Conservation (phyloP, 257 asterid genomes). For the Solanum pimpinellifolium region DNA sequence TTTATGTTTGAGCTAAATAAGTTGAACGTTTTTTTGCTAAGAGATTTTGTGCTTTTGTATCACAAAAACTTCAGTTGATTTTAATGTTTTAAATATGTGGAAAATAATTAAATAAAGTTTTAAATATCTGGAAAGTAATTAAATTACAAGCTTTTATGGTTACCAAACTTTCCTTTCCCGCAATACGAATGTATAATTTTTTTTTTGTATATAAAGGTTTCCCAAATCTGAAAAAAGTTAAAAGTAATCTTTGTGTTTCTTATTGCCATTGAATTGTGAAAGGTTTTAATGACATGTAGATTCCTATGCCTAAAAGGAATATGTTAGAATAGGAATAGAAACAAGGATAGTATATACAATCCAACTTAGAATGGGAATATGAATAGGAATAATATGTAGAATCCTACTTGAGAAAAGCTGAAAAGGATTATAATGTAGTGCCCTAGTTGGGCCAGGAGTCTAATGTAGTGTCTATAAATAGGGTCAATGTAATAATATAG, state of each 20-base stretch:
- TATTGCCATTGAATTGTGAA: neutral
- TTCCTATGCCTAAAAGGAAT: neutral
- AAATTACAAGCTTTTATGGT: neutral
- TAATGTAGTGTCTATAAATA: neutral
- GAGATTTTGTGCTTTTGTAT: neutral
- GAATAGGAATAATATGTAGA: neutral
- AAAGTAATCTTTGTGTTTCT: neutral
- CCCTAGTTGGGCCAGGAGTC: neutral
- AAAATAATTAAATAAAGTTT: neutral
- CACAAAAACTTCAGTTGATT: neutral
- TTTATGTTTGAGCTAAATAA: neutral
- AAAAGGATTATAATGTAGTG: neutral
- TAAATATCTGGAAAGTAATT: neutral
- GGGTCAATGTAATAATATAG: neutral
- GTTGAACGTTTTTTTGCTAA: neutral
- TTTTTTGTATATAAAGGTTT: neutral
- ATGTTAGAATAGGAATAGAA: neutral
- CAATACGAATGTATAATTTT: neutral
- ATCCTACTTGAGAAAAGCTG: neutral
- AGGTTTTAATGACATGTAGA: neutral
- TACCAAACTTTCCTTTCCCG: neutral
- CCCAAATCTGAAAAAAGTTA: neutral
- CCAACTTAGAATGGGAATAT: neutral
- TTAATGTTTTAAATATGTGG: neutral
- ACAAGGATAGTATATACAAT: neutral